Evolutionary conservation across 345 rosid genomes (phyloP).

Genomic region (Salix arbutifolia): DNA sequence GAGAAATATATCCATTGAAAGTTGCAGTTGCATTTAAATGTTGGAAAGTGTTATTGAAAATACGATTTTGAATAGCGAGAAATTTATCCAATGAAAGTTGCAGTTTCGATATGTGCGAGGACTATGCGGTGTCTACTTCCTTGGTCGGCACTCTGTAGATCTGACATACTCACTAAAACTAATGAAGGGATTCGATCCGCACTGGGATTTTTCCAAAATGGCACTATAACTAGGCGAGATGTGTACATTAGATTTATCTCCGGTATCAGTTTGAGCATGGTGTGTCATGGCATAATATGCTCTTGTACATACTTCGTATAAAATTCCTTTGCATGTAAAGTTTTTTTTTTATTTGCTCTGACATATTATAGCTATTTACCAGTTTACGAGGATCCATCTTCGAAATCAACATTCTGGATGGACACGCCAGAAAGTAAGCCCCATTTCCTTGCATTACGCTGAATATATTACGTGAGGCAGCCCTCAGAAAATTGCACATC

Average conservation of each 20-base stretch:
- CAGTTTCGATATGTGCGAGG: no score
- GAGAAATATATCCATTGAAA: neutral
- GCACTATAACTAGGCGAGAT: no score
- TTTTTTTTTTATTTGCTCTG: neutral
- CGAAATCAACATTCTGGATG: neutral
- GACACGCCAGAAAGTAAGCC: neutral
- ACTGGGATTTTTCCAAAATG: no score
- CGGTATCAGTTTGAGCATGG: no score
- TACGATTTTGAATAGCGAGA: neutral
- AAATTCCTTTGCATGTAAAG: neutral
- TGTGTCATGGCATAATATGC: no score
- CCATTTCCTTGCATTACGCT: neutral
- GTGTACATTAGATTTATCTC: no score
- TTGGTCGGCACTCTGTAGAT: neutral
- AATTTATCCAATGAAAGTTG: neutral
- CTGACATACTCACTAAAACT: no score
- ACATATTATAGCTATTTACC: neutral
- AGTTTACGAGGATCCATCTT: neutral
- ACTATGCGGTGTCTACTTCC: neutral
- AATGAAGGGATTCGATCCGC: no score
- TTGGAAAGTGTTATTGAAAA: neutral
- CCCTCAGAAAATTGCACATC: neutral
- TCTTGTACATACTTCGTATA: neutral
- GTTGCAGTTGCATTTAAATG: neutral
- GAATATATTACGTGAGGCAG: neutral